Percentiles rank a stretch among this genome's conserved stretches.
These are phyloP conservation scores for Psilocybe subaeruginosa DNA, from an alignment of 768 basidiomycete genomes.

Conservation along the genomic window DNA sequence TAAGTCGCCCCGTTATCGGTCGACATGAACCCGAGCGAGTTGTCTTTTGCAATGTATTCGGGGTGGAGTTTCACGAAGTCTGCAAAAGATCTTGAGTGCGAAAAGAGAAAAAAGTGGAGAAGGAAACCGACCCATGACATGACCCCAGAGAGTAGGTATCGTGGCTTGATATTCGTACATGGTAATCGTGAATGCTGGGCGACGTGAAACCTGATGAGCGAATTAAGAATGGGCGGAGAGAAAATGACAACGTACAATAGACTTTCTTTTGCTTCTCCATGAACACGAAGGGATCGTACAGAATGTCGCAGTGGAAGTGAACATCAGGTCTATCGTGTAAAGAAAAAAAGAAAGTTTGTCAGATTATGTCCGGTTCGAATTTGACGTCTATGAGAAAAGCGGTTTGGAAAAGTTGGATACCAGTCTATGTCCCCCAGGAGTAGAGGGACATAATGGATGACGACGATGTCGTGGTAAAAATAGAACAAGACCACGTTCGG, in stretches of 20 bases:
- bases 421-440: no score
- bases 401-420: no score
- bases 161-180: slow-evolving; percentile 78
- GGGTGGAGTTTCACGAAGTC: slow-evolving; percentile 60
- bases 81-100: slow-evolving; percentile 19
- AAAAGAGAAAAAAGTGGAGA: neutral
- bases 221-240: neutral
- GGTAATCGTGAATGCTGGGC: slow-evolving; percentile 66
- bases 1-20: slow-evolving; percentile 57
- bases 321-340: slow-evolving; percentile 57
- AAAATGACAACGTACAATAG: slow-evolving; percentile 46
- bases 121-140: slow-evolving; percentile 56
- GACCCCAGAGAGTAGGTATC: slow-evolving; percentile 74
- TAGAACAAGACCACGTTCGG: neutral
- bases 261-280: slow-evolving; percentile 73
- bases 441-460: neutral
- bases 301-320: slow-evolving; percentile 75
- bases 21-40: slow-evolving; percentile 61
- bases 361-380: neutral
- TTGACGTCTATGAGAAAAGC: neutral
- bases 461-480: neutral
- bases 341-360: neutral
- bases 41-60: slow-evolving; percentile 58
- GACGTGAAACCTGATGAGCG: neutral
- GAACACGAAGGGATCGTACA: slow-evolving; percentile 67